Conservation (phyloP, 441 rosid species). For the Mallotus japonicus region DNA sequence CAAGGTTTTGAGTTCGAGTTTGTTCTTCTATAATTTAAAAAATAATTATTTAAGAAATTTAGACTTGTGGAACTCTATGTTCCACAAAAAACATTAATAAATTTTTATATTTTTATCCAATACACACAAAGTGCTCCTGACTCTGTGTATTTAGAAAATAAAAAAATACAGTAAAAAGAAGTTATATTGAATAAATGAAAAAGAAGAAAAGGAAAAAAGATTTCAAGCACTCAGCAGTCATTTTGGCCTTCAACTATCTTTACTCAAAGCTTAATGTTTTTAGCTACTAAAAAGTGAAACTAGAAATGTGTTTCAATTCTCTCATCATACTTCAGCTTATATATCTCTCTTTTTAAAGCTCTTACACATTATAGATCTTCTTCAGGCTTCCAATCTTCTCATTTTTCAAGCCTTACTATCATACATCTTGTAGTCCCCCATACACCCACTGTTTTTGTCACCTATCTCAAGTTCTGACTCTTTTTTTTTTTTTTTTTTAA, state of each 20-base stretch:
- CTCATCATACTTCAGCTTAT: slow-evolving; percentile 20
- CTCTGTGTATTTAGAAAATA: no score
- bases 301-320: neutral
- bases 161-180: no score
- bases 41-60: no score
- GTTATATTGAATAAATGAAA: no score
- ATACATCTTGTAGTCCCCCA: neutral
- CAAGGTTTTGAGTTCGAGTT: no score
- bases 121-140: no score
- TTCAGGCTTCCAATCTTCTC: neutral
- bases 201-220: neutral
- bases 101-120: no score
- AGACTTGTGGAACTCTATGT: no score
- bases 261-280: slow-evolving; percentile 22
- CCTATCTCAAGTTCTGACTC: neutral
- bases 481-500: no score
- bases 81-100: no score
- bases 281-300: slow-evolving; percentile 16
- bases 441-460: neutral
- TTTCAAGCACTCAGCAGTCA: neutral
- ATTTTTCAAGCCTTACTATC: neutral
- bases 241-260: slow-evolving; percentile 11
- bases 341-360: neutral
- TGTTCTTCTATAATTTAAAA: no score
- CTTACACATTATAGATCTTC: neutral